These are phyloP conservation scores for Vitis cinerea DNA, from an alignment of 164 flowering plant genomes.

Conservation along the genomic window DNA sequence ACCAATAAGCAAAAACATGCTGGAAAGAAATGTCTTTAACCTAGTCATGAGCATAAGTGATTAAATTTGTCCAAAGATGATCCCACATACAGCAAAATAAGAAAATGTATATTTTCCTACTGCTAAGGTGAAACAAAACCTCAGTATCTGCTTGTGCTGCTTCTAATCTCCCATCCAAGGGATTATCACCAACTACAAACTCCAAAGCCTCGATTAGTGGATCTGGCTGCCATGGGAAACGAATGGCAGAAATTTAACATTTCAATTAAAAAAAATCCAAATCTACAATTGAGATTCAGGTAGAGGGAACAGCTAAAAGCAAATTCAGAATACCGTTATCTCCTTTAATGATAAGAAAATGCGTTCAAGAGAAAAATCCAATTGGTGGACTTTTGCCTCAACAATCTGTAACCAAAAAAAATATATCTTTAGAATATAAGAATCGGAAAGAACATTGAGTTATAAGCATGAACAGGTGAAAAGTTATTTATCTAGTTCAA, in stretches of 20 bases:
- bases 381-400: constrained; percentile 89
- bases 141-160: constrained; percentile 59
- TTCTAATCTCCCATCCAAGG: constrained; percentile 48
- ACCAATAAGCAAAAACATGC: no score
- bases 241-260: background rate
- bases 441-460: constrained; percentile 4
- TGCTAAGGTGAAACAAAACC: constrained; percentile 40
- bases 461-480: background rate
- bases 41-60: no score
- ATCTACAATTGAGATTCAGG: background rate
- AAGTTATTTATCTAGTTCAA: background rate
- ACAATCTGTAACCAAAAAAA: constrained; percentile 55
- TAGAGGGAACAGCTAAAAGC: background rate
- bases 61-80: background rate
- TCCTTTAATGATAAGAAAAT: constrained; percentile 83
- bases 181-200: constrained; percentile 67
- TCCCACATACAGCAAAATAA: background rate
- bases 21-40: no score
- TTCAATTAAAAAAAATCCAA: background rate
- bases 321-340: constrained; percentile 49
- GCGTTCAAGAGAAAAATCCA: constrained; percentile 82
- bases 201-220: constrained; percentile 76
- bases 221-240: constrained; percentile 71
- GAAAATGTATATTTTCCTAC: background rate
- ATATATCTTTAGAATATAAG: constrained; percentile 6